A percentile compares a stretch with the other conserved stretches of the same genome.
These are phyloP conservation scores for Megacollybia marginata DNA, from an alignment of 768 basidiomycete species.

Conservation along the genomic window DNA sequence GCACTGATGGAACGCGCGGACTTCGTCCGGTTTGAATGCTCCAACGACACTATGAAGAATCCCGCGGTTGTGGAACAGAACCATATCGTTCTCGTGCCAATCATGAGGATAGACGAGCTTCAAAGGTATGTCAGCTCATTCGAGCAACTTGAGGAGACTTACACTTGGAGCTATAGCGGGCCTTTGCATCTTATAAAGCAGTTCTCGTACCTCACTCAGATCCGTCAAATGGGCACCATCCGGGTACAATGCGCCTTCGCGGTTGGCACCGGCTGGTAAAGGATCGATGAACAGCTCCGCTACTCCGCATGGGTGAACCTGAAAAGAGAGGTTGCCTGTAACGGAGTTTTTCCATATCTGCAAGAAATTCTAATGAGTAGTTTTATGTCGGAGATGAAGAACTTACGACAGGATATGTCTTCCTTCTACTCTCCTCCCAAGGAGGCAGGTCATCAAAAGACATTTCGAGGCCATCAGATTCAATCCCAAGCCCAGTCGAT, in stretches of 20 bases:
- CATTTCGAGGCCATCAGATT: slow-evolving; percentile 42
- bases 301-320: slow-evolving; percentile 51
- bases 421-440: slow-evolving; percentile 48
- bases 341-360: slow-evolving; percentile 54
- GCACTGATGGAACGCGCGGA: slow-evolving; percentile 79
- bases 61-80: slow-evolving; percentile 59
- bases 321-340: slow-evolving; percentile 25
- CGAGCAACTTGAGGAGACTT: slow-evolving; percentile 7
- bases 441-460: slow-evolving; percentile 34
- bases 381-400: slow-evolving; percentile 19
- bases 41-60: slow-evolving; percentile 71
- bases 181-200: slow-evolving; percentile 52
- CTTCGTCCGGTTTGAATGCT: slow-evolving; percentile 58
- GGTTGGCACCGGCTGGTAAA: slow-evolving; percentile 30
- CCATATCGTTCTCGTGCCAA: slow-evolving; percentile 41
- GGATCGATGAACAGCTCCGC: slow-evolving; percentile 37
- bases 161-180: slow-evolving; percentile 47
- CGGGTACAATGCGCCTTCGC: slow-evolving; percentile 42
- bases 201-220: slow-evolving; percentile 36
- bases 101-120: slow-evolving; percentile 51
- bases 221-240: neutral
- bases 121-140: neutral
- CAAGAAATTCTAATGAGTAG: neutral
- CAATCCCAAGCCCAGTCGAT: slow-evolving; percentile 48
- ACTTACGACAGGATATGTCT: slow-evolving; percentile 34